Percentiles rank a stretch among this genome's conserved stretches.
Evolutionary conservation across 352 stramenopile genomes (phyloP).

Genomic region (Halophytophthora polymorphica): DNA sequence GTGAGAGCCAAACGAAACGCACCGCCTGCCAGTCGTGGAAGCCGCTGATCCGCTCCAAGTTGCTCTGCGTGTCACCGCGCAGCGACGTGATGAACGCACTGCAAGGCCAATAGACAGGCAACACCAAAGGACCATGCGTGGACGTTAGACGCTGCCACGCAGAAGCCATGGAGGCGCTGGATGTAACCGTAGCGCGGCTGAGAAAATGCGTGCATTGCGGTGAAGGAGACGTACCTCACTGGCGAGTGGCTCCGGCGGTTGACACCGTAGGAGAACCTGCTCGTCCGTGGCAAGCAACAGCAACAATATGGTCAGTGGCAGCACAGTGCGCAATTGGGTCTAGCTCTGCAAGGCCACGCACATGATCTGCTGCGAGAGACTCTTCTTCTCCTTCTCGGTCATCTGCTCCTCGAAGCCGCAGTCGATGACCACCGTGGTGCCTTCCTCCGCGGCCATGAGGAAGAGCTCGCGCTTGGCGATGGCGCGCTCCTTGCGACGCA

Average conservation of each 20-base stretch:
- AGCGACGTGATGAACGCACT: slow-evolving; percentile 71
- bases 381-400: slow-evolving; percentile 91
- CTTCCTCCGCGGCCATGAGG: slow-evolving; percentile 83
- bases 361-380: slow-evolving; percentile 93
- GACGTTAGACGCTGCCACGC: not conserved
- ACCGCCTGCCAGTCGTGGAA: slow-evolving; percentile 84
- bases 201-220: too few relatives aligned
- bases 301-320: not conserved
- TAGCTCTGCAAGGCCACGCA: slow-evolving; percentile 36
- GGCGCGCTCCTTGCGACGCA: slow-evolving; percentile 50
- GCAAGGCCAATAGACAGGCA: slow-evolving; percentile 1
- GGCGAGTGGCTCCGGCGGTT: slow-evolving; percentile 59
- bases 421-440: slow-evolving; percentile 88
- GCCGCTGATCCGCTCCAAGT: slow-evolving; percentile 89
- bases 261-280: slow-evolving; percentile 82
- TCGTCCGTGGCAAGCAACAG: not conserved
- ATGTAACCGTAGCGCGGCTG: too few relatives aligned
- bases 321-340: not conserved
- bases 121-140: not conserved
- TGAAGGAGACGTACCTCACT: slow-evolving; percentile 41
- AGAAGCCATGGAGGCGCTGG: too few relatives aligned
- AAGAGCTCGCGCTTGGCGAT: slow-evolving; percentile 73
- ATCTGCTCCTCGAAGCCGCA: slow-evolving; percentile 94
- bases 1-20: slow-evolving; percentile 1
- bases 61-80: slow-evolving; percentile 64